Conservation (phyloP, 2,329 filamentous ascomycete genomes). For the Parastagonospora nodorum region DNA sequence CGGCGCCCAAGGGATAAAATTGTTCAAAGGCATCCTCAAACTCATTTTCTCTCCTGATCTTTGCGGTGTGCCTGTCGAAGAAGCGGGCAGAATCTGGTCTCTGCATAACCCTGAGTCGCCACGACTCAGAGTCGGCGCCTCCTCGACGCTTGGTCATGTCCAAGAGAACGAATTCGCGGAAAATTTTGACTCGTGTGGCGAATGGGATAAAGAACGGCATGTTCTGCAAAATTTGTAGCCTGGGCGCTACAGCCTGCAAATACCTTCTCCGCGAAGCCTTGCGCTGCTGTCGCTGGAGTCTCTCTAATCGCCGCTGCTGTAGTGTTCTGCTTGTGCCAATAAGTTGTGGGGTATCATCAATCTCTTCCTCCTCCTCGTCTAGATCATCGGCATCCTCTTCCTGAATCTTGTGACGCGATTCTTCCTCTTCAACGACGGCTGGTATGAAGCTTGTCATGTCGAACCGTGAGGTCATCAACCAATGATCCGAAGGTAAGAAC, state of each 20-base stretch:
- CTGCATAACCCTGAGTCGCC: constrained; percentile 64
- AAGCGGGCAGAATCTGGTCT: constrained; percentile 39
- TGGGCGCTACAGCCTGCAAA: constrained; percentile 79
- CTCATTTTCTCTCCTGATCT: constrained; percentile 76
- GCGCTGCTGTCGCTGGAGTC: constrained; percentile 66
- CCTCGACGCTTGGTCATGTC: constrained; percentile 79
- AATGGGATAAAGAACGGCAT: constrained; percentile 98
- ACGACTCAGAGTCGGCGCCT: constrained; percentile 72
- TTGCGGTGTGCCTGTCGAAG: constrained; percentile 67
- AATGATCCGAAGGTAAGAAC: constrained; percentile 83
- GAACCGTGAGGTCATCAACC: constrained; percentile 89
- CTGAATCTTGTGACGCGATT: constrained; percentile 71
- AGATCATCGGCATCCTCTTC: constrained; percentile 65
- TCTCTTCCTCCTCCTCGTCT: constrained; percentile 48
- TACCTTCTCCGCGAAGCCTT: constrained; percentile 71
- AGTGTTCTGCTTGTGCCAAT: constrained; percentile 66
- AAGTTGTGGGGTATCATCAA: constrained; percentile 41
- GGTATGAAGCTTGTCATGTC: constrained; percentile 88
- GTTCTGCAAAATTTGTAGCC: constrained; percentile 88
- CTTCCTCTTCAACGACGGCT: constrained; percentile 86
- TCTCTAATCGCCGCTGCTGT: constrained; percentile 66
- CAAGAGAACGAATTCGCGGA: constrained; percentile 85
- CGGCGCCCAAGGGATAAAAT: constrained; percentile 80
- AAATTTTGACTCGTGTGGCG: constrained; percentile 86
- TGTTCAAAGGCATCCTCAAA: constrained; percentile 86